Conservation (phyloP, 495 filamentous ascomycete species). For the Talaromyces wortmannii region DNA sequence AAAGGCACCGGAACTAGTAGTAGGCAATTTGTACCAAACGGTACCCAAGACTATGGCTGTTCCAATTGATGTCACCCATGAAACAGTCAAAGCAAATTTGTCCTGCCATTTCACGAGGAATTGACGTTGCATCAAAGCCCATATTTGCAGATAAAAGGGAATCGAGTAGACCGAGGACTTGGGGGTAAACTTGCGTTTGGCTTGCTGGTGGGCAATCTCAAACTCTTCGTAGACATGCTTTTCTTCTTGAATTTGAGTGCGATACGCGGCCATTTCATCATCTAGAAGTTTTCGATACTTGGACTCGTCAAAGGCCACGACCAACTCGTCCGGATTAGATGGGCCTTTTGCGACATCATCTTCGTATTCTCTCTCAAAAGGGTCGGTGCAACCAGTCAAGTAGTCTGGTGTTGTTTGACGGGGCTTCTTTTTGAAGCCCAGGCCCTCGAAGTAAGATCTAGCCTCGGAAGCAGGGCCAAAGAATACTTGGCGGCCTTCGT, state of each 20-base stretch:
- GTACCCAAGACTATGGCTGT: conserved; percentile 81
- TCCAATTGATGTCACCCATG: conserved; percentile 65
- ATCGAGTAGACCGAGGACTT: conserved; percentile 73
- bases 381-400: conserved; percentile 77
- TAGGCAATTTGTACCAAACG: conserved; percentile 70
- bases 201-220: conserved; percentile 64
- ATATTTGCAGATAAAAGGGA: conserved; percentile 71
- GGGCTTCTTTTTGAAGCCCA: conserved; percentile 74
- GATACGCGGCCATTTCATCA: conserved; percentile 63
- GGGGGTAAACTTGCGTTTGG: conserved; percentile 62
- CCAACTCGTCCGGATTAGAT: conserved; percentile 58
- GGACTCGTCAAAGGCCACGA: conserved; percentile 62
- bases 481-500: conserved; percentile 71
- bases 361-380: conserved; percentile 72
- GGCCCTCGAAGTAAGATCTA: conserved; percentile 68
- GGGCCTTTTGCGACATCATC: conserved; percentile 53
- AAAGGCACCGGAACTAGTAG: conserved; percentile 54
- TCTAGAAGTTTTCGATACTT: conserved; percentile 46
- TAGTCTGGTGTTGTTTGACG: conserved; percentile 83
- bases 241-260: conserved; percentile 49
- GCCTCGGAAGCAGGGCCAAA: conserved; percentile 69
- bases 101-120: conserved; percentile 83
- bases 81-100: conserved; percentile 65
- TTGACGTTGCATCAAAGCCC: conserved; percentile 76
- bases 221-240: conserved; percentile 68